Conservation (phyloP, 495 filamentous ascomycete species). For the Penicillium bovifimosum region DNA sequence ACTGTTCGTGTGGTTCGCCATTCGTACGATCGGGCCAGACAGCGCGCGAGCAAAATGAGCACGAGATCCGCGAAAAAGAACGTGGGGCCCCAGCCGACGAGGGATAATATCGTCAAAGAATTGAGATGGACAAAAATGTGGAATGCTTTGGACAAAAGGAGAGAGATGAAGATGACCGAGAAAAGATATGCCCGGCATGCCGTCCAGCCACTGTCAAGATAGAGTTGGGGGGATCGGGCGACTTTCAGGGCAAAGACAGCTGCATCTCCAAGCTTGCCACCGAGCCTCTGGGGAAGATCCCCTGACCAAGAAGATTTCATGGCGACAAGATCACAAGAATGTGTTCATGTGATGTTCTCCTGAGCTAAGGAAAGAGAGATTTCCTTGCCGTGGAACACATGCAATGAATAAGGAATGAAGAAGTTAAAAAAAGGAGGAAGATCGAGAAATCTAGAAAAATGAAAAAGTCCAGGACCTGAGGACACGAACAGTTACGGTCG, state of each 20-base stretch:
- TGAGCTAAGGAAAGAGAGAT: not conserved
- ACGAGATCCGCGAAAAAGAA: constrained; percentile 25
- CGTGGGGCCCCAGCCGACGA: constrained; percentile 19
- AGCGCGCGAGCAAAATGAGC: constrained; percentile 14
- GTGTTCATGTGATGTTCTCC: not conserved
- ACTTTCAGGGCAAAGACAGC: constrained; percentile 4
- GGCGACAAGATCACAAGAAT: not conserved
- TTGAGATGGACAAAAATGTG: constrained; percentile 19
- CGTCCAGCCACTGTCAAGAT: constrained; percentile 10
- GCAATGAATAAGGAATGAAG: not conserved
- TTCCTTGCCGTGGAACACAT: not conserved
- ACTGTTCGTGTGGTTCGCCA: constrained; percentile 1
- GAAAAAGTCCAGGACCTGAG: not conserved
- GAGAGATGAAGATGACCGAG: constrained; percentile 17
- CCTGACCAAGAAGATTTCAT: constrained; percentile 4
- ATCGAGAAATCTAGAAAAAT: not conserved
- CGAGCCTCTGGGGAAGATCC: not conserved
- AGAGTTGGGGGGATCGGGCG: constrained; percentile 7
- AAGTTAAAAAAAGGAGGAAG: not conserved
- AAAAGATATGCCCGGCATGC: constrained; percentile 14
- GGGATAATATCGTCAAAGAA: constrained; percentile 3
- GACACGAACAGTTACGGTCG: not conserved
- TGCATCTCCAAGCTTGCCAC: not conserved
- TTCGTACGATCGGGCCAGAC: constrained; percentile 9
- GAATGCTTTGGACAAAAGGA: constrained; percentile 20